Evolutionary conservation across 2,329 filamentous ascomycete species (phyloP), one percentile per base, ranked within the genome.

Genomic region (Orbilia blumenaviensis): DNA sequence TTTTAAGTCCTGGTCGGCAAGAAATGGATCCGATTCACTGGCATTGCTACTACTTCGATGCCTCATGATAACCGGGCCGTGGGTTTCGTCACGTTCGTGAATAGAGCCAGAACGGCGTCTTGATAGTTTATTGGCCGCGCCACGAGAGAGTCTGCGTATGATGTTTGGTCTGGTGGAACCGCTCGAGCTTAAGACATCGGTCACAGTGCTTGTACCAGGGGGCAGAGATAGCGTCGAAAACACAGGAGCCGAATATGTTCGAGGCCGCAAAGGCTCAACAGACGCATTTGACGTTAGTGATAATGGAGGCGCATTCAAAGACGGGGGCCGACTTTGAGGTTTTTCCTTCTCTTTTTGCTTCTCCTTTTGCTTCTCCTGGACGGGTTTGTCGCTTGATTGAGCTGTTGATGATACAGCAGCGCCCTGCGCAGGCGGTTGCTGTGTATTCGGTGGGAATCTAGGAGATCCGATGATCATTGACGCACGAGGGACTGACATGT

Each of bases 21-120:
- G 82, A 27, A 84, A 78, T 2, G 84, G 84, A 58, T 82, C 82
- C 23, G 84, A 79, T 46, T 88, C 86, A 32, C 90, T 90, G 78
- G 89, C 92, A 83, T 92, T 95, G 84, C 94, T 97, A 82, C 96
- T 93, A 82, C 94, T 97, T 78, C 94, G 89, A 71, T 93, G 88
- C 77, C 94, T 89, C 83, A 96, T 89, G 62, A 97, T 91, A 67
- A 93, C 91, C 1, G 95, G 95, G 0, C 95, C 95, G 25, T 93
- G 90, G 81, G 94, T 97, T 77, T 92, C 90, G 81, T 97, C 93
- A 44, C 94, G 89, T 81, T 91, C 92, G 76, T 90, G 89, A 18
- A 91, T 88, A 48, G 91, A 88, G 0, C 90, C 90, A 1, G 92
- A 93, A 14, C 92, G 96, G 77, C 91, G 90, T 77, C 94, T 88